Base-by-base conservation (phyloP, 495 filamentous ascomycete genomes). In the Xylaria cubensis region DNA sequence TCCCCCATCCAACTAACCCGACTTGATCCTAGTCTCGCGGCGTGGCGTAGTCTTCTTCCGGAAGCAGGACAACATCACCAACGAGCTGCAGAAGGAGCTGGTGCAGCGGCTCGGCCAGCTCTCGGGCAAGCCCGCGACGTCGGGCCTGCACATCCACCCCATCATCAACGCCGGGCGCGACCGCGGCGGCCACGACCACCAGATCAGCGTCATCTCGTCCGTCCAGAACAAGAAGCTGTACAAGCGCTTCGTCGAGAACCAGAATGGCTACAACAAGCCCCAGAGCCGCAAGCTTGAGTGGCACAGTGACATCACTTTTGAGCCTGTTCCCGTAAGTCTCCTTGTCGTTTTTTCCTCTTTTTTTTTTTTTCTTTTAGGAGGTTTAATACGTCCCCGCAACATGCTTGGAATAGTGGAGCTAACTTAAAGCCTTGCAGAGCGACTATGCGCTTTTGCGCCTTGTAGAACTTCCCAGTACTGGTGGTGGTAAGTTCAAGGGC, bases 21-120 rank as follows among this genome's bases (percentile, higher is more conserved):
- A 29, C 48, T 13, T n/a, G 26, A 5, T 32, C 3, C 32, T 15
- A 94, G 92, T 96, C 74, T 95, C 92, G 19, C 89, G 91, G 73
- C 89, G 92, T 0, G 92, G 92, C 3, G 93, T 96, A 0, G 93
- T 95, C 51, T 94, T 94, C 84, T 93, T 96, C 83, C 91, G 92
- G 36, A 86, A 88, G 46, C 93, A 95, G 74, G 87, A 93, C 78
- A 86, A 82, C 65, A 79, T 93, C 9, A 85, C 85, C 73, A 85
- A 92, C 73, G 87, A 90, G 21, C 81, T 89, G 24, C 90, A 92
- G 72, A 94, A 94, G 75, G 86, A 90, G 70, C 86, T 94, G 0
- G 84, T 87, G 3, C 86, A 92, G 65, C 84, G 87, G 2, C 86
- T 95, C 0, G 92, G 92, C 15, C 80, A 90, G 74, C 84, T 90